These are phyloP conservation scores for Dendrobium officinale DNA, from an alignment of 106 monocot genomes.

Conservation along the genomic window DNA sequence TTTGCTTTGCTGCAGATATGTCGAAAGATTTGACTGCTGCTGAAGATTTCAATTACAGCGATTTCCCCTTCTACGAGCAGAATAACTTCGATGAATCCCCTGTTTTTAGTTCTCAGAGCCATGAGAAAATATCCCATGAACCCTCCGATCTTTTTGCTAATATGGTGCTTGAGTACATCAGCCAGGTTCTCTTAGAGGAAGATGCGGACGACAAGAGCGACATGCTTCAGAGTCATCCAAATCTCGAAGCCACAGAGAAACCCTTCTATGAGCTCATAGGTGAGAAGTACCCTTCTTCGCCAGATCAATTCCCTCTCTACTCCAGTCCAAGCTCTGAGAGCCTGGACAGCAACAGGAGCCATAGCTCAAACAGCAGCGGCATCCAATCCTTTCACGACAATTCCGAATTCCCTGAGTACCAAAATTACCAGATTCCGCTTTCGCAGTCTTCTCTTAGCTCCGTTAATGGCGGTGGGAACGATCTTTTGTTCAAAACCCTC, in stretches of 20 bases:
- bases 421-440: neutral
- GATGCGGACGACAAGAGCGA: constrained; percentile 18
- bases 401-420: neutral
- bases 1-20: too few species aligned
- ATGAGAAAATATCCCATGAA: neutral
- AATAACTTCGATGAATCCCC: neutral
- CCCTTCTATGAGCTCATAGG: constrained; percentile 32
- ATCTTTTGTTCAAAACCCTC: constrained; percentile 8
- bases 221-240: constrained; percentile 5
- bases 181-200: constrained; percentile 17
- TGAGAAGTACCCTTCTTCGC: constrained; percentile 20
- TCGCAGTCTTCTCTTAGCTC: too few species aligned
- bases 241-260: constrained; percentile 25
- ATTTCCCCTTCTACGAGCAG: neutral
- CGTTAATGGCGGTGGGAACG: neutral
- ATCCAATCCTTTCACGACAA: neutral
- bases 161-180: constrained; percentile 13
- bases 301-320: constrained; percentile 8
- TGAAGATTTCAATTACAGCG: neutral
- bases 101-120: neutral
- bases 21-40: neutral
- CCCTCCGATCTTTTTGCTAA: constrained; percentile 6
- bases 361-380: neutral
- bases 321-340: constrained; percentile 19
- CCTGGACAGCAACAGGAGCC: constrained; percentile 10